Evolutionary conservation across 495 filamentous ascomycete genomes (phyloP), one percentile per base, ranked within the genome.

Genomic region (Hypomontagnella submonticulosa): DNA sequence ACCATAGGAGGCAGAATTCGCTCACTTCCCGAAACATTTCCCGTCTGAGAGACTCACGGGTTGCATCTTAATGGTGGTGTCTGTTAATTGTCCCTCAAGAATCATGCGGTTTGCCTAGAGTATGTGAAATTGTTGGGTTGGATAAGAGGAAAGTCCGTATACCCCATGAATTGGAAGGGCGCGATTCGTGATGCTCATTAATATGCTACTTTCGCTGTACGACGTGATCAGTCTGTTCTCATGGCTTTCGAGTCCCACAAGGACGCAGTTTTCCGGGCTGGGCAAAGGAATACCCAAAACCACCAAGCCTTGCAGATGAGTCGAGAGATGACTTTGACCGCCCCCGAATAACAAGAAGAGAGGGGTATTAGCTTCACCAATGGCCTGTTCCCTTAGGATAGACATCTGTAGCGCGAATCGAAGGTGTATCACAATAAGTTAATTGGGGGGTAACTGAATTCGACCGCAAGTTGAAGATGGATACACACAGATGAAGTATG

Each of bases 171-270:
- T 41, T 12, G 16, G 18, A 49, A 27, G 10, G 16, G 16, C 16
- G 34, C 50, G 51, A 63, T 50, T 41, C 60, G 57, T n/a, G 18
- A 59, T 50, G 38, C 41, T 11, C 34, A 38, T 54, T 34, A 42
- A 41, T 34, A 32, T 58, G 38, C 15, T 56, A 52, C 32, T 37
- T 50, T 51, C 34, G 34, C 36, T 54, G 64, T 67, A 23, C 53
- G 27, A 67, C 48, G 36, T 63, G 58, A 67, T 50, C 23, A 36
- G 58, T 67, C 44, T 30, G 52, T 67, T 63, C 3, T 49, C 37
- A 61, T 38, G 19, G 33, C 62, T 48, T 41, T 2, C 11, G n/a
- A 48, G 38, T 63, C 16, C 41, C 34, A 53, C 37, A 41, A 12
- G 20, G 15, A 52, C 33, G 41, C 40, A 46, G 13, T 32, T 33